Evolutionary conservation across 2,329 filamentous ascomycete genomes (phyloP).

Genomic region (Penicillium sp.): DNA sequence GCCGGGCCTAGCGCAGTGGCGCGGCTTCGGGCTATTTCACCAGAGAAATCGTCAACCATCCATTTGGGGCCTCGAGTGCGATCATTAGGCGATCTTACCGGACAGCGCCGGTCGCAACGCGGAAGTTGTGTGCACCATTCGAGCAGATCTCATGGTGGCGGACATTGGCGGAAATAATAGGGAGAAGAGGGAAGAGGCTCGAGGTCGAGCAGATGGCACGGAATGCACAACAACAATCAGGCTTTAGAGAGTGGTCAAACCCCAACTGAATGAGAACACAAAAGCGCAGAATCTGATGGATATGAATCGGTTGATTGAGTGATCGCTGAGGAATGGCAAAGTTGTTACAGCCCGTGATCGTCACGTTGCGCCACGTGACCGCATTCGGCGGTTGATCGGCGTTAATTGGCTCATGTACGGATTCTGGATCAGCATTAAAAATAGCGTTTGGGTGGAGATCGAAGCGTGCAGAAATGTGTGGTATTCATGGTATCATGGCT

Average conservation of each 20-base stretch:
- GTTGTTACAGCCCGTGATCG: constrained; percentile 15
- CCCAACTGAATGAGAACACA: not conserved
- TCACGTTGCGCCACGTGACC: constrained; percentile 21
- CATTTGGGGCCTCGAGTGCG: not conserved
- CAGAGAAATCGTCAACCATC: constrained; percentile 5
- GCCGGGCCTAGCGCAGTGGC: constrained; percentile 27
- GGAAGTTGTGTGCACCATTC: constrained; percentile 34
- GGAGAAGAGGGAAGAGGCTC: constrained; percentile 19
- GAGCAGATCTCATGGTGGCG: constrained; percentile 37
- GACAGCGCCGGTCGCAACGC: constrained; percentile 28
- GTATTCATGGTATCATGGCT: no score
- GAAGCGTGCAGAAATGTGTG: not conserved
- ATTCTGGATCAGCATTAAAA: not conserved
- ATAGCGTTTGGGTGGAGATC: not conserved
- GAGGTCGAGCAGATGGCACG: constrained; percentile 18
- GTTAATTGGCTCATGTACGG: constrained; percentile 6
- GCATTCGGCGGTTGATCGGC: constrained; percentile 17
- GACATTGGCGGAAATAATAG: constrained; percentile 33
- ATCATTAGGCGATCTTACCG: constrained; percentile 20
- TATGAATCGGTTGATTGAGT: constrained; percentile 4
- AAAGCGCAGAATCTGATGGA: no score
- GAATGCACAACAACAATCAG: constrained; percentile 13
- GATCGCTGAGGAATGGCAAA: constrained; percentile 9
- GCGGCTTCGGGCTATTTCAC: constrained; percentile 28
- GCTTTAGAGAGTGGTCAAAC: not conserved